Evolutionary conservation across 2,329 filamentous ascomycete genomes (phyloP), one percentile per base, ranked within the genome.

Genomic region (Metarhizium guizhouense): DNA sequence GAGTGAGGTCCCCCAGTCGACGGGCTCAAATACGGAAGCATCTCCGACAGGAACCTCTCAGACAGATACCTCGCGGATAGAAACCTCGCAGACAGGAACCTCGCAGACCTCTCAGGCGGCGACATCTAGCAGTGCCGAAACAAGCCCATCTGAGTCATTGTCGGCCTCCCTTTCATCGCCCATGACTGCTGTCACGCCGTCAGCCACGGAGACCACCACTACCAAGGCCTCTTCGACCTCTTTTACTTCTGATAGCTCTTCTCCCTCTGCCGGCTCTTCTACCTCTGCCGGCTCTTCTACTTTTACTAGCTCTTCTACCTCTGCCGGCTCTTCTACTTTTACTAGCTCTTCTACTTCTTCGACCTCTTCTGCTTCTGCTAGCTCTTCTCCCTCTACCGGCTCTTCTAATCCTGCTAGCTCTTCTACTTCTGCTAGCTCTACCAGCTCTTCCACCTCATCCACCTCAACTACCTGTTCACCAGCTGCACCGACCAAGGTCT

Each of bases 401-500:
- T 56, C 51, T 40, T 7, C 25, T 3, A 34, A n/a, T n/a, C n/a
- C n/a, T n/a, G n/a, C 20, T 20, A 32, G 54, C 7, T 56, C 51
- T 40, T 7, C 25, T 3, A 34, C 7, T 0, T 8, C 32, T 34
- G 2, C 6, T 2, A 25, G 25, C 25, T 25, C 25, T 25, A 25
- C 25, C 32, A 34, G 32, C 32, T 8, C 32, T 34, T 11, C 7
- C 2, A 34, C 6, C 32, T 34, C 32, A 7, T 34, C 32, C 3
- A 8, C 51, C 6, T 25, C 25, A 4, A 4, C 51, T 3, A 32
- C 56, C 7, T 56, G 54, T 40, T 7, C 25, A n/a, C 34, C 54
- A 13, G 18, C 40, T 13, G 16, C 40, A 20, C 49, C 56, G 6
- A 54, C 54, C 13, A 34, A 40, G 10, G 45, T 58, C 43, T 58